phyloP scores from a whole-genome alignment of 306 rosid species.

The Medicago ruthenica region DNA sequence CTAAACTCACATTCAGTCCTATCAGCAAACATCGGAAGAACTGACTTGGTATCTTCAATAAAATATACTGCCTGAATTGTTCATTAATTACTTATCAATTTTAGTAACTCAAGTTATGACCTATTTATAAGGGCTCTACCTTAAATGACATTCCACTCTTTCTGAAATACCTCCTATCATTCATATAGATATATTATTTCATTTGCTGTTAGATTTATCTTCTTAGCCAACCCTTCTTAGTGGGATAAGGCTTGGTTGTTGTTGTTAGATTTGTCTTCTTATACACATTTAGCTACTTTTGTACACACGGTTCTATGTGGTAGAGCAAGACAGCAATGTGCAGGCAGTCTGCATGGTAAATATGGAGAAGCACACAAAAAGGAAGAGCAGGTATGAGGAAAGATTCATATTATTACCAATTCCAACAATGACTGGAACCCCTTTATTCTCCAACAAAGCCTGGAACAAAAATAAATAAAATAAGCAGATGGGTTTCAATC shows the following conservation, averaged over 20 bases:
- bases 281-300: slow-evolving; percentile 21
- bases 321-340: slow-evolving; percentile 26
- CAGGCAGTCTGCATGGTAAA: slow-evolving; percentile 23
- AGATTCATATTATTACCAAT: slow-evolving; percentile 80
- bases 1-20: no score
- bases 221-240: background rate
- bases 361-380: slow-evolving; percentile 25
- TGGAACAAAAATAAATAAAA: slow-evolving; percentile 53
- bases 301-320: slow-evolving; percentile 24
- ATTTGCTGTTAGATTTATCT: slow-evolving; percentile 15
- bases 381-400: slow-evolving; percentile 33
- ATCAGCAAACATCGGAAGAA: no score
- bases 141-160: slow-evolving; percentile 23
- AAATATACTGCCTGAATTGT: slow-evolving; percentile 25
- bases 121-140: slow-evolving; percentile 25
- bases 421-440: slow-evolving; percentile 92
- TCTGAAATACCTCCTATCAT: slow-evolving; percentile 27
- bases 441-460: slow-evolving; percentile 99
- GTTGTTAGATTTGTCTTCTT: slow-evolving; percentile 7
- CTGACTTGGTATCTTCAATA: no score
- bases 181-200: background rate
- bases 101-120: slow-evolving; percentile 2
- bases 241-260: background rate
- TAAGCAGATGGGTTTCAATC: slow-evolving; percentile 38
- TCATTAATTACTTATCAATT: slow-evolving; percentile 13